Conservation (phyloP, 1,284 basidiomycete species). For the Ganoderma resinaceum region DNA sequence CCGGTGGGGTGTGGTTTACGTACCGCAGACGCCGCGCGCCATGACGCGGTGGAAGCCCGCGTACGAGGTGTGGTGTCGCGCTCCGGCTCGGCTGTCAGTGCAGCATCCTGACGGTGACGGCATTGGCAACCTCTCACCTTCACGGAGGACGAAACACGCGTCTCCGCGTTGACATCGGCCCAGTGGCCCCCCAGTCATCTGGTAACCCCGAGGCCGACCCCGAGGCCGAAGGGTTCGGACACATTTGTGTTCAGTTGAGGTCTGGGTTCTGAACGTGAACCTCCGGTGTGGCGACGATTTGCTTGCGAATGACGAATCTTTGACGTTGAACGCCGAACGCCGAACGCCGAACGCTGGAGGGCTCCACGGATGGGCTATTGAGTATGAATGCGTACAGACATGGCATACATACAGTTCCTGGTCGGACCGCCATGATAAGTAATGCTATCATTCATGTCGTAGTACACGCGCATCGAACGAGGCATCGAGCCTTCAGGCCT, state of each 20-base stretch:
- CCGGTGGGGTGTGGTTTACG: constrained; percentile 9
- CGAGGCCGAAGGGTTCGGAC: neutral
- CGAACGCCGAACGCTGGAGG: neutral
- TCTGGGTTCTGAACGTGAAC: neutral
- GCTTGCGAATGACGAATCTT: constrained; percentile 1
- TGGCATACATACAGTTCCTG: neutral
- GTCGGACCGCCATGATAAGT: neutral
- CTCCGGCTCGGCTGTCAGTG: neutral
- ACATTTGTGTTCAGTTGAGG: neutral
- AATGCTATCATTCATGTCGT: neutral
- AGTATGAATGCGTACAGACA: too few species aligned
- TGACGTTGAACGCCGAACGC: neutral
- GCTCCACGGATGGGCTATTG: neutral
- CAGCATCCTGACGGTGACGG: neutral
- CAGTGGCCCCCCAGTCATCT: neutral
- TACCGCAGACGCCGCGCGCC: neutral
- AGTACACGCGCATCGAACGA: neutral
- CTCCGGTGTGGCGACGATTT: neutral
- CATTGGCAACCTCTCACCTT: neutral
- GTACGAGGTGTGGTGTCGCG: neutral
- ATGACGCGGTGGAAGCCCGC: neutral
- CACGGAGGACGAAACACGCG: constrained; percentile 9
- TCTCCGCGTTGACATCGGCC: neutral
- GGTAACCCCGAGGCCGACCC: neutral
- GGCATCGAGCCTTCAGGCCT: neutral